Base-by-base conservation (phyloP, 163 green algal genomes). In the Prototheca wickerhamii region DNA sequence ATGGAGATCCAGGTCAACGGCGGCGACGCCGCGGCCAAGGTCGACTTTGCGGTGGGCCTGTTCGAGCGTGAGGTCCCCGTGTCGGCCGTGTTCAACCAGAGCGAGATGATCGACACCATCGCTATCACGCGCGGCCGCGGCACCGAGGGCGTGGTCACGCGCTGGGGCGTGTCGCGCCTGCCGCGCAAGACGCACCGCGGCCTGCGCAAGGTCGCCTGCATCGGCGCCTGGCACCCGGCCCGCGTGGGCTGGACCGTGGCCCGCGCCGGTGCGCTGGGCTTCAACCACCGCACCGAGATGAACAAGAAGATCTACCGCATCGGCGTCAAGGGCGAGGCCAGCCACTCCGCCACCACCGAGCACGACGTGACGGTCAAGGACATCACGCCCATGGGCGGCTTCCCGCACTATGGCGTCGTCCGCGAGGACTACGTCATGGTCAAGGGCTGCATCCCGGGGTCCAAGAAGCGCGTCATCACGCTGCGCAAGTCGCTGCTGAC, bases 1-100 rank as follows among this genome's bases (percentile, higher is more conserved):
- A 91, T 95, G 67, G 94, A 99, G 89, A 95, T 99, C 77, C 92
- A 98, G 86, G 82, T 99, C 50, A 99, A 99, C 78, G 94, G 94
- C 66, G 94, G 94, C 68, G 76, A 53, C 49, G 60, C 90, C 8
- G 85, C 84, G 3, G 84, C 91, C 63, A 99, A 99, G 91, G 94
- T 99, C 20, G 88, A 97, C 76, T 96, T 94, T 71, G 89, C 79
- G 51, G 79, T 83, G 61, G 75, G 68, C 49, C 80, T 95, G 62
- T 95, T 98, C 72, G 86, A 96, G 82, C 89, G 93, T 78, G 66
- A 74, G 25, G 82, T 96, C 33, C 62, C 70, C 17, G 72, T 95
- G 17, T 76, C 85, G 53, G 51, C 70, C 51, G 75, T 96, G 23
- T 93, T 96, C 75, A 42, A 50, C 34, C 57, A 81, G 58, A 89